phyloP scores from a whole-genome alignment of 2,329 filamentous ascomycete species.

The Ophiocordyceps unilateralis region DNA sequence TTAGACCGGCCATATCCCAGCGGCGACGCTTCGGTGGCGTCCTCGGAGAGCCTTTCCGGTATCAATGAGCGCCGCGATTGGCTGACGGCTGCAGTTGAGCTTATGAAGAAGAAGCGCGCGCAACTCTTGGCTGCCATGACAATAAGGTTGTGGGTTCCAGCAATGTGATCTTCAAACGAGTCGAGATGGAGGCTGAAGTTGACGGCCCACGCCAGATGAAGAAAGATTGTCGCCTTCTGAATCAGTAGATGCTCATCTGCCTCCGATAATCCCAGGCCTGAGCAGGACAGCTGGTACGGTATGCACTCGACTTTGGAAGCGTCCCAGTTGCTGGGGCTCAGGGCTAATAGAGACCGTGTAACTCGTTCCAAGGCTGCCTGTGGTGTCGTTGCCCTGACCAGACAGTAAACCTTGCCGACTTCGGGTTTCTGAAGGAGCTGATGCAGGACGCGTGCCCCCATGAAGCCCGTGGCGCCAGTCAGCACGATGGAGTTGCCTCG shows the following conservation, averaged over 20 bases:
- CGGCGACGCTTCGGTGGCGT: constrained; percentile 11
- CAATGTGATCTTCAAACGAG: constrained; percentile 32
- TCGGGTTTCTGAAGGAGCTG: constrained; percentile 2
- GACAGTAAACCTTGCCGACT: constrained; percentile 5
- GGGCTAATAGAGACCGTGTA: not conserved
- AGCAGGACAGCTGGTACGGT: not conserved
- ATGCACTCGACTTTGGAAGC: not conserved
- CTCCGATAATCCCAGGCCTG: not conserved
- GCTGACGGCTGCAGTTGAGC: constrained; percentile 27
- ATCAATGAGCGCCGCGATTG: constrained; percentile 13
- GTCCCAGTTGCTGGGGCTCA: not conserved
- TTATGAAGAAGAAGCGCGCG: constrained; percentile 28
- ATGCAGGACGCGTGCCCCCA: constrained; percentile 37
- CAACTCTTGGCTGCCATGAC: constrained; percentile 10
- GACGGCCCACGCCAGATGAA: constrained; percentile 37
- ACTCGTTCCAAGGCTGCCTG: constrained; percentile 2
- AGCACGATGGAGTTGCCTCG: constrained; percentile 19
- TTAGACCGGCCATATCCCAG: constrained; percentile 27
- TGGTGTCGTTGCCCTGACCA: constrained; percentile 23
- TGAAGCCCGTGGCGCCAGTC: constrained; percentile 48
- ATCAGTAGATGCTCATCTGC: not conserved
- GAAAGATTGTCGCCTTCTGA: constrained; percentile 9
- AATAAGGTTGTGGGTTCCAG: constrained; percentile 25
- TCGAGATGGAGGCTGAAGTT: constrained; percentile 35
- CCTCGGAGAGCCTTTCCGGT: constrained; percentile 11